A percentile compares a stretch with the other conserved stretches of the same genome.
These are phyloP conservation scores for Phytophthora ohioensis DNA, from an alignment of 352 stramenopile genomes.

Conservation along the genomic window DNA sequence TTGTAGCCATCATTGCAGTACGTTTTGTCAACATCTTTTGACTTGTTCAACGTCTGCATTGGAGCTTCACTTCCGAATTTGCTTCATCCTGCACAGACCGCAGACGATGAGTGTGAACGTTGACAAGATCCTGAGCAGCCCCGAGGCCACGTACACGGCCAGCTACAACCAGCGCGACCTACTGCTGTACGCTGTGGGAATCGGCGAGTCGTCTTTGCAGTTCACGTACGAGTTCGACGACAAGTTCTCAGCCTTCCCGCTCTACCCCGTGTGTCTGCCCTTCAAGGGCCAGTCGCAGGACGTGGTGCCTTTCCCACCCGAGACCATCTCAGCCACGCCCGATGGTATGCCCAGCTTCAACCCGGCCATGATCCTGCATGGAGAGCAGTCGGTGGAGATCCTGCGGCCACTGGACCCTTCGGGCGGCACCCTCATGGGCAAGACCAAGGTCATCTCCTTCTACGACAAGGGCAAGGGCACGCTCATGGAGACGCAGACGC, in stretches of 20 bases:
- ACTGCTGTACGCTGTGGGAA: constrained; percentile 89
- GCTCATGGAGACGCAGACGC: constrained; percentile 88
- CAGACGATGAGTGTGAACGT: constrained; percentile 64
- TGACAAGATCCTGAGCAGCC: constrained; percentile 67
- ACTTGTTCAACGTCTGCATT: constrained; percentile 30
- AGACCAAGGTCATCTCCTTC: constrained; percentile 84
- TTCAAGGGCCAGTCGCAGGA: constrained; percentile 92
- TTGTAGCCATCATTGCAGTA: constrained; percentile 11
- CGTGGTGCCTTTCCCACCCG: constrained; percentile 88
- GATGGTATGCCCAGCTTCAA: constrained; percentile 84
- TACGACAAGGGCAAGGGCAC: constrained; percentile 86
- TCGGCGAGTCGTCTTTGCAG: constrained; percentile 86
- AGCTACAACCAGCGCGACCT: constrained; percentile 92
- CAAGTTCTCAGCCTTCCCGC: constrained; percentile 88
- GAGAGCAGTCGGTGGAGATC: constrained; percentile 88
- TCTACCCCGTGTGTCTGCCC: constrained; percentile 87
- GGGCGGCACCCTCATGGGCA: constrained; percentile 60
- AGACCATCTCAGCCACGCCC: constrained; percentile 60
- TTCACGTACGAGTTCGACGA: constrained; percentile 92
- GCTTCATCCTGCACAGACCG: background rate
- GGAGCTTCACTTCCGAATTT: constrained; percentile 33
- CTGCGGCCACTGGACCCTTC: constrained; percentile 69
- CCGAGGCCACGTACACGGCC: constrained; percentile 59
- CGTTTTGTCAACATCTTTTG: constrained; percentile 26
- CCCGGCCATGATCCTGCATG: constrained; percentile 86